Conservation (phyloP, 139 green algal species). For the Chlamydomonas incerta region DNA sequence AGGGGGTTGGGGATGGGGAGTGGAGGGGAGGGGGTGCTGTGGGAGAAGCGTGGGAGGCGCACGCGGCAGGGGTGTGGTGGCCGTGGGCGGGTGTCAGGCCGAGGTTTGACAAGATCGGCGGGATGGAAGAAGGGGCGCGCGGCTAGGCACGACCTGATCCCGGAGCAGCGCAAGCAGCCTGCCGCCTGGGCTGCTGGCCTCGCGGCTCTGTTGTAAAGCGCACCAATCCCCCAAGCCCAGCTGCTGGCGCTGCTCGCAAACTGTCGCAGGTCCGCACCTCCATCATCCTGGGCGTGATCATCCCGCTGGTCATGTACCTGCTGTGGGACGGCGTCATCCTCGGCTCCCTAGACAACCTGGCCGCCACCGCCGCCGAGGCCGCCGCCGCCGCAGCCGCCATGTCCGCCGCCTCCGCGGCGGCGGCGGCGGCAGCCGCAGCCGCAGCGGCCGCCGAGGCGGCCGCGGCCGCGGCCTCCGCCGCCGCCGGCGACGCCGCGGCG, state of each 20-base stretch:
- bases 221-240: too few species aligned
- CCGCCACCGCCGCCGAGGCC: not conserved
- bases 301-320: conserved; percentile 86
- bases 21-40: not conserved
- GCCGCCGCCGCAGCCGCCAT: not conserved
- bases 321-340: conserved; percentile 85
- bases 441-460: not conserved
- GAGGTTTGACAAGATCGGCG: too few species aligned
- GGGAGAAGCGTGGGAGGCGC: not conserved
- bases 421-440: not conserved
- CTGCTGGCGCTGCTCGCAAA: too few species aligned
- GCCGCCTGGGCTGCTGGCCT: too few species aligned
- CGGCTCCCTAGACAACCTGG: conserved; percentile 62
- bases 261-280: conserved; percentile 13
- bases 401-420: not conserved
- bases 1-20: too few species aligned
- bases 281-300: conserved; percentile 57
- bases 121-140: too few species aligned
- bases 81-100: too few species aligned
- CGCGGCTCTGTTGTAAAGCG: not conserved
- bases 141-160: too few species aligned
- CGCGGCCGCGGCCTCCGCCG: not conserved
- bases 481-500: not conserved
- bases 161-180: too few species aligned
- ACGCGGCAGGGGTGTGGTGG: too few species aligned